Evolutionary conservation across 1,139 yeast genomes (phyloP), one percentile per base, ranked within the genome.

Genomic region (Yamadazyma sp.): DNA sequence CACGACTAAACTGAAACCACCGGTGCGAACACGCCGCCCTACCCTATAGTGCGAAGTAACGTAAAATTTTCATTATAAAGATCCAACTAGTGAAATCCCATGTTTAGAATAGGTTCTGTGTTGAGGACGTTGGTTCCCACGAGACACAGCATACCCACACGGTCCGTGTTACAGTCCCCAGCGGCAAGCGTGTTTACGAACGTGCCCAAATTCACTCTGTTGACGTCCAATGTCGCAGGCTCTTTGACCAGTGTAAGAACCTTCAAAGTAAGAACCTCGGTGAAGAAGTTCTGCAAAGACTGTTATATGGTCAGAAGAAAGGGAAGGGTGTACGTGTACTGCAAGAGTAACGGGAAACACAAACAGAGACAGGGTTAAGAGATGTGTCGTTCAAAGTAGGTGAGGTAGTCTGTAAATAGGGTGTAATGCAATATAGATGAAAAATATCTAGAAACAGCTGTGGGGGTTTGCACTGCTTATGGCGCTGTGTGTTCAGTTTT

Each of bases 221-320:
- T 28, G 11, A 9, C 30, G 8, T n/a, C 27, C 24, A 26, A 22
- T 18, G 29, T 26, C 16, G 26, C 37, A 8, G 37, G 37, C 8
- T 35, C 38, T 6, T 39, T 39, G 33, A 30, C 38, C 20, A 50
- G 55, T 16, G 39, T 54, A 9, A 56, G 69, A 51, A 55, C 60
- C 11, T 64, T 64, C 58, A 73, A 73, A 53, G 75, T 70, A 23
- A 65, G 75, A 56, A 83, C 97, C 4, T 79, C 97, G 0, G 95
- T 92, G 42, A 89, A 89, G 71, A 89, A 86, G 70, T 84, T 87
- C 63, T 92, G 98, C 63, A 75, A 83, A 38, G 94, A 88, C 59
- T 92, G 98, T 61, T 91, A 89, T 59, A 76, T 87, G 66, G 96
- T 92, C 12, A 84, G 94, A 66, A 82, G 98, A 66, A 91, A 89